Conservation (phyloP, 495 filamentous ascomycete species). For the Thermochaetoides thermophila region DNA sequence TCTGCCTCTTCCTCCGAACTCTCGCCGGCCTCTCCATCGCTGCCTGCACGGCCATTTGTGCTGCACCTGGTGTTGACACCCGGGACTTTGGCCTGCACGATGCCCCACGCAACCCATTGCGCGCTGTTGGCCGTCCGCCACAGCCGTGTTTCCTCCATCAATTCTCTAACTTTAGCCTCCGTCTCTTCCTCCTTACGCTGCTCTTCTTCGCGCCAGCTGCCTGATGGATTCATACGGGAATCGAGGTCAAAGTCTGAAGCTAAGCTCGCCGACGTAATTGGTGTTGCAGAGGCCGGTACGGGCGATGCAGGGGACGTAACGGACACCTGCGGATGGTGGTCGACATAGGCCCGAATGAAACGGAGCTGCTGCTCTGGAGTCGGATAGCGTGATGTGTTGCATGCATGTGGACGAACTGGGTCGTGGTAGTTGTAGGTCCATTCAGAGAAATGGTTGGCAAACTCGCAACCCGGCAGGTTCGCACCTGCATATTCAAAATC, state of each 20-base stretch:
- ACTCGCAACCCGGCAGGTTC: slow-evolving; percentile 76
- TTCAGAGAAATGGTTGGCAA: slow-evolving; percentile 96
- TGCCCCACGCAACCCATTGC: slow-evolving; percentile 91
- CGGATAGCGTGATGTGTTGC: slow-evolving; percentile 57
- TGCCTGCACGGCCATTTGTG: neutral
- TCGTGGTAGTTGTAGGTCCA: slow-evolving; percentile 98
- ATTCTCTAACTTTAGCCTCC: slow-evolving; percentile 47
- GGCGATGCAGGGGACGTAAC: neutral
- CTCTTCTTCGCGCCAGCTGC: slow-evolving; percentile 37
- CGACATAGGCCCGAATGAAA: slow-evolving; percentile 77
- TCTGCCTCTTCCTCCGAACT: slow-evolving; percentile 31
- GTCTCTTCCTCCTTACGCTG: slow-evolving; percentile 44
- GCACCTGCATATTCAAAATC: slow-evolving; percentile 97
- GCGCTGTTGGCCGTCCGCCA: slow-evolving; percentile 82
- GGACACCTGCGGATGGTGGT: slow-evolving; percentile 50
- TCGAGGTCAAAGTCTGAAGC: slow-evolving; percentile 50
- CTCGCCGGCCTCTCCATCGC: slow-evolving; percentile 9
- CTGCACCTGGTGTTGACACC: slow-evolving; percentile 25
- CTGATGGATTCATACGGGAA: slow-evolving; percentile 40
- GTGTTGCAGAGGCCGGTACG: slow-evolving; percentile 33
- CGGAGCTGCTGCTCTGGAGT: slow-evolving; percentile 64
- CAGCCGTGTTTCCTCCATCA: slow-evolving; percentile 61
- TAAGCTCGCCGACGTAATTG: slow-evolving; percentile 12
- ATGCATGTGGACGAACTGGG: slow-evolving; percentile 42
- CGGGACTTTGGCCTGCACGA: slow-evolving; percentile 79